A percentile compares a stretch with the other conserved stretches of the same genome.
phyloP scores from a whole-genome alignment of 345 rosid species.

The Camelina laxa region DNA sequence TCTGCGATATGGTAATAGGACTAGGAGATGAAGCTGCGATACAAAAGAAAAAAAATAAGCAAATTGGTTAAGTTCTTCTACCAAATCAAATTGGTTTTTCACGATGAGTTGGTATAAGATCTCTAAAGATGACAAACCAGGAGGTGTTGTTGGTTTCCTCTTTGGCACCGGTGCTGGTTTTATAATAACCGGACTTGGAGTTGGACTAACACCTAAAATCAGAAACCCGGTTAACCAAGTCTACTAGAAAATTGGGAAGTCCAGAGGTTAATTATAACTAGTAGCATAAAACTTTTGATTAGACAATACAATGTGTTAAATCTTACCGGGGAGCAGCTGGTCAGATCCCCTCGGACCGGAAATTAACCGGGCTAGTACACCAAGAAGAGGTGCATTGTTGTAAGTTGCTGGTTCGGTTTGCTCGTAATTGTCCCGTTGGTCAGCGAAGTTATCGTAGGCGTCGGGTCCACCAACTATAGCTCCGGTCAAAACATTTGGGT shows the following conservation, averaged over 20 bases:
- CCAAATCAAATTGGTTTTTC: background rate
- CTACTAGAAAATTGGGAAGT: background rate
- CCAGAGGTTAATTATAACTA: too few relatives aligned
- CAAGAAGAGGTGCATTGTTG: constrained; percentile 92
- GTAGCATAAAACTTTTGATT: too few relatives aligned
- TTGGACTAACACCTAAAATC: constrained; percentile 39
- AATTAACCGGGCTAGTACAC: constrained; percentile 74
- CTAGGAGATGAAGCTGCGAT: constrained; percentile 56
- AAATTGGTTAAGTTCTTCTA: background rate
- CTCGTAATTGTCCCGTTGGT: constrained; percentile 86
- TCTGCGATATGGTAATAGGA: constrained; percentile 63
- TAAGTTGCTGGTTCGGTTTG: constrained; percentile 99
- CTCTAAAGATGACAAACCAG: constrained; percentile 52
- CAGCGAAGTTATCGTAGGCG: constrained; percentile 90
- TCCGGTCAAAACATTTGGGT: constrained; percentile 85
- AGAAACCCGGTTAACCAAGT: background rate
- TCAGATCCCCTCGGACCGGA: constrained; percentile 66
- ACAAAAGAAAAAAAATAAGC: background rate
- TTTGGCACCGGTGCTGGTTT: constrained; percentile 50
- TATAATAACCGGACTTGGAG: constrained; percentile 55
- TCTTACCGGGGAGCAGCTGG: constrained; percentile 84
- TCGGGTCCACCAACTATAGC: constrained; percentile 98
- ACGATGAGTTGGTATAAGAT: background rate
- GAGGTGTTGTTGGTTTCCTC: constrained; percentile 53
- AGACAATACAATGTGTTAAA: background rate